These are phyloP conservation scores for Neopestalotiopsis rosae DNA, from an alignment of 2,329 filamentous ascomycete genomes.

Conservation along the genomic window DNA sequence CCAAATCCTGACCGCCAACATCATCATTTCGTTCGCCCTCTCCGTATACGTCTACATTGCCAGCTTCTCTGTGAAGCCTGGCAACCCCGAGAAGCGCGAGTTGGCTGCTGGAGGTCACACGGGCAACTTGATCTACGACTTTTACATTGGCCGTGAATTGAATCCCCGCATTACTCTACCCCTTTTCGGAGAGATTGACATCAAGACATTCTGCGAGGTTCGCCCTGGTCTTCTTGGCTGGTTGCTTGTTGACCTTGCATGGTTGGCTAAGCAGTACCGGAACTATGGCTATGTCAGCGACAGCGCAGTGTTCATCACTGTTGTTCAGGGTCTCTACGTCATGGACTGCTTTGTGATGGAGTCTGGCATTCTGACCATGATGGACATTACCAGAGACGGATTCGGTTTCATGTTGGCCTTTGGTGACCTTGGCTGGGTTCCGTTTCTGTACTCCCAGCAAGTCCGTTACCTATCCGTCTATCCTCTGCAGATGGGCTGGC, in stretches of 20 bases:
- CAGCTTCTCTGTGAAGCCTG: conserved; percentile 82
- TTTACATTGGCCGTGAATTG: conserved; percentile 94
- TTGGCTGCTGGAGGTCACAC: conserved; percentile 81
- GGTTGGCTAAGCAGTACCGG: conserved; percentile 86
- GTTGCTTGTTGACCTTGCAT: conserved; percentile 84
- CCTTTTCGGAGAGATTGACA: conserved; percentile 82
- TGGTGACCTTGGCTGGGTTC: conserved; percentile 91
- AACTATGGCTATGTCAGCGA: conserved; percentile 84
- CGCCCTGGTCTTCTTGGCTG: conserved; percentile 91
- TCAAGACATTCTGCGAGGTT: conserved; percentile 89
- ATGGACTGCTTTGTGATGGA: conserved; percentile 89
- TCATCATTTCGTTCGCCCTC: conserved; percentile 75
- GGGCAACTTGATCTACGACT: conserved; percentile 91
- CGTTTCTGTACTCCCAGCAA: conserved; percentile 86
- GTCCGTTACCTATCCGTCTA: conserved; percentile 84
- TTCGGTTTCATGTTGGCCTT: conserved; percentile 96
- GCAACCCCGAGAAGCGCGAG: conserved; percentile 74
- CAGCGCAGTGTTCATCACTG: conserved; percentile 79
- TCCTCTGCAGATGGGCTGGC: conserved; percentile 76
- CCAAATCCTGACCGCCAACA: conserved; percentile 82
- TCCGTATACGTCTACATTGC: conserved; percentile 81
- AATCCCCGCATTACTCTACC: conserved; percentile 86
- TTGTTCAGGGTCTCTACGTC: conserved; percentile 81
- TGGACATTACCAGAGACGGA: conserved; percentile 91
- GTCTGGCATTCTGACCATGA: conserved; percentile 86